These are phyloP conservation scores for Ceratocystis variospora DNA, from an alignment of 2,329 filamentous ascomycete genomes.

Conservation along the genomic window DNA sequence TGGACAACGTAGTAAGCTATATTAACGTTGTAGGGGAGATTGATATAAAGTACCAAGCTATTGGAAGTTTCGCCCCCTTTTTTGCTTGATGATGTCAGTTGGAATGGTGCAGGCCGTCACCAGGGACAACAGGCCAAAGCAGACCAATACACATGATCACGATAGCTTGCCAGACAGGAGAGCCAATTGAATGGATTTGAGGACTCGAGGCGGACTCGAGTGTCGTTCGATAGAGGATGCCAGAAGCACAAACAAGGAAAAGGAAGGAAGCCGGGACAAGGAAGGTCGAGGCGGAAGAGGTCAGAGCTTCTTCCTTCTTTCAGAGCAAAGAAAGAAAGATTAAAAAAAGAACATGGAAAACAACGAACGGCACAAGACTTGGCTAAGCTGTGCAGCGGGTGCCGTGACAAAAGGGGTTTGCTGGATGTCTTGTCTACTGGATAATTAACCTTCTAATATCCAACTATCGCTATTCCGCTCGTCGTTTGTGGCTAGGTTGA, in stretches of 20 bases:
- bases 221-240: background rate
- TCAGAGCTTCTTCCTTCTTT: background rate
- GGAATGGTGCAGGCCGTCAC: background rate
- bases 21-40: background rate
- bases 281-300: background rate
- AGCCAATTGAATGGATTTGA: background rate
- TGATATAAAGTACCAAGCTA: background rate
- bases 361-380: background rate
- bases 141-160: background rate
- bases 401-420: too few species aligned
- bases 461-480: background rate
- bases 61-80: background rate
- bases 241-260: background rate
- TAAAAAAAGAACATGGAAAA: constrained; percentile 1
- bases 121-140: background rate
- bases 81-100: background rate
- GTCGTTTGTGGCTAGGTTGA: background rate
- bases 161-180: background rate
- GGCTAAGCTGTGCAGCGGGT: background rate
- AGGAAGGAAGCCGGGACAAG: background rate
- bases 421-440: too few species aligned
- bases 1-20: too few species aligned
- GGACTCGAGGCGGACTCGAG: background rate
- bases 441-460: too few species aligned
- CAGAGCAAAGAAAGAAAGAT: background rate